These are phyloP conservation scores for Epichloe gansuensis DNA, from an alignment of 2,329 filamentous ascomycete genomes.

Conservation along the genomic window DNA sequence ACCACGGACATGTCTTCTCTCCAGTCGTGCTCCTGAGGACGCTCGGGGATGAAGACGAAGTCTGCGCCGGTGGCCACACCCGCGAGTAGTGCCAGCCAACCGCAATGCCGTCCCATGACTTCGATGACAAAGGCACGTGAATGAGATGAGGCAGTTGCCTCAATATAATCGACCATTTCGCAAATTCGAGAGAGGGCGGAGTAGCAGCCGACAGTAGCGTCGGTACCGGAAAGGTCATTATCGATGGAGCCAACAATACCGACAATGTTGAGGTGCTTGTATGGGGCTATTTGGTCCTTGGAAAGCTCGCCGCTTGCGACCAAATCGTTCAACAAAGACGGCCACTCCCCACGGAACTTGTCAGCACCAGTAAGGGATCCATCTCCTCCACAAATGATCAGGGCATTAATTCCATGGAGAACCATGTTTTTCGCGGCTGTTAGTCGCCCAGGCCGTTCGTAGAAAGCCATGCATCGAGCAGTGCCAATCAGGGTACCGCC, in stretches of 20 bases:
- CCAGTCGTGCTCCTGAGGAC: slow-evolving; percentile 80
- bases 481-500: slow-evolving; percentile 95
- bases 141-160: slow-evolving; percentile 87
- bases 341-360: slow-evolving; percentile 86
- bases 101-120: slow-evolving; percentile 96
- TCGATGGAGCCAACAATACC: slow-evolving; percentile 95
- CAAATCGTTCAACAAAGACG: slow-evolving; percentile 72
- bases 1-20: slow-evolving; percentile 73
- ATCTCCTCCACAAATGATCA: slow-evolving; percentile 95
- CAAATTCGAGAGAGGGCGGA: slow-evolving; percentile 88
- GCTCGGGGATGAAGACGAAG: slow-evolving; percentile 94
- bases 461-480: slow-evolving; percentile 84
- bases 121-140: slow-evolving; percentile 95
- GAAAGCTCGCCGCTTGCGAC: slow-evolving; percentile 61
- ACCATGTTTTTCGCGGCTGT: slow-evolving; percentile 91
- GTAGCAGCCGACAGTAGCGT: slow-evolving; percentile 95
- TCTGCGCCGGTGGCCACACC: slow-evolving; percentile 91
- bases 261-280: slow-evolving; percentile 85
- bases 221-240: slow-evolving; percentile 93
- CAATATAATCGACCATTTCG: slow-evolving; percentile 91
- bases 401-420: slow-evolving; percentile 79
- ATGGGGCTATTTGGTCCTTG: slow-evolving; percentile 57
- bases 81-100: slow-evolving; percentile 93
- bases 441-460: slow-evolving; percentile 72
- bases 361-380: slow-evolving; percentile 93